Percentiles rank a stretch among this genome's conserved stretches.
These are phyloP conservation scores for Pelargonium exstipulatum DNA, from an alignment of 441 rosid species.

Conservation along the genomic window DNA sequence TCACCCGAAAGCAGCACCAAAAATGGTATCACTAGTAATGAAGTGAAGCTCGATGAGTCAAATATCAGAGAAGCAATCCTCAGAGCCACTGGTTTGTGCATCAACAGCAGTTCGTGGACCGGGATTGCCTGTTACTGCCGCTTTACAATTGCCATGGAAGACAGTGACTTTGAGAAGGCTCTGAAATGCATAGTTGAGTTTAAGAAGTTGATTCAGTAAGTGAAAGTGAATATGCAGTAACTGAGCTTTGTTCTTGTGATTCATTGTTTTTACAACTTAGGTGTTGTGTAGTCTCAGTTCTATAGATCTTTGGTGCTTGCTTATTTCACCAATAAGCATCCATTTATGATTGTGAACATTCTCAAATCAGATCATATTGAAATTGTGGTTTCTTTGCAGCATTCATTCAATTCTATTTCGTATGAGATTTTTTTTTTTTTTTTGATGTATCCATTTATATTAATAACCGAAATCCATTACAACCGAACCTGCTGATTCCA, in stretches of 20 bases:
- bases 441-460: too few species aligned
- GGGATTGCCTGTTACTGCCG: constrained; percentile 89
- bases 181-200: constrained; percentile 59
- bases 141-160: constrained; percentile 69
- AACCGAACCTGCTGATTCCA: too few species aligned
- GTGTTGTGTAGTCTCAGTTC: background rate
- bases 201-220: constrained; percentile 28
- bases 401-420: too few species aligned
- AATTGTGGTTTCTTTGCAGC: too few species aligned
- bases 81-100: constrained; percentile 66
- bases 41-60: constrained; percentile 51
- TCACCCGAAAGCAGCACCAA: background rate
- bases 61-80: constrained; percentile 69
- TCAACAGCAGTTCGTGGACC: constrained; percentile 77
- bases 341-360: too few species aligned
- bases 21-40: constrained; percentile 17
- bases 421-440: too few species aligned
- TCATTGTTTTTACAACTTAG: background rate
- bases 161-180: constrained; percentile 60
- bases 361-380: too few species aligned
- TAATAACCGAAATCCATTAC: too few species aligned
- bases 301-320: too few species aligned
- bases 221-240: constrained; percentile 11
- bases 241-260: background rate
- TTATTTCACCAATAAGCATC: too few species aligned